A percentile compares a stretch with the other conserved stretches of the same genome.
phyloP scores from a whole-genome alignment of 163 green algal species.

The Volvox carteri region DNA sequence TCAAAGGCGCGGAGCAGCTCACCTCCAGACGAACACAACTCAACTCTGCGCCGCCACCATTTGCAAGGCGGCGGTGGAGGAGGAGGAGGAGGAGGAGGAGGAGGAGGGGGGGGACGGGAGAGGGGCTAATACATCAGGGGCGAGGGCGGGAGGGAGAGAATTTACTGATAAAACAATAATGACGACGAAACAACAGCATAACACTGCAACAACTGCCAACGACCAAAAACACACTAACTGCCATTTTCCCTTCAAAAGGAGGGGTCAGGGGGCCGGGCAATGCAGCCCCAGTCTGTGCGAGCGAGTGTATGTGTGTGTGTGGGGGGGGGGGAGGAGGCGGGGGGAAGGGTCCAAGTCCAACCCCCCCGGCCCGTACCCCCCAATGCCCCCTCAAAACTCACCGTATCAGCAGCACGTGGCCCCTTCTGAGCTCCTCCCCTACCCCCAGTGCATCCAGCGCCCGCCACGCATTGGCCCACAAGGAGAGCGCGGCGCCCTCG shows the following conservation, averaged over 20 bases:
- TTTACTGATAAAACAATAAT: no score
- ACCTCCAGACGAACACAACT: constrained; percentile 47
- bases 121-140: no score
- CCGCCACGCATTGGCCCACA: constrained; percentile 87
- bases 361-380: neutral
- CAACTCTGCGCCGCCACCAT: constrained; percentile 47
- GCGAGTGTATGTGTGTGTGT: no score
- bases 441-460: constrained; percentile 83
- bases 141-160: no score
- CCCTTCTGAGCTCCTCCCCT: constrained; percentile 66
- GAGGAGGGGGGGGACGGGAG: neutral
- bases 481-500: constrained; percentile 77
- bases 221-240: no score
- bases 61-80: no score
- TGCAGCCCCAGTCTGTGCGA: no score
- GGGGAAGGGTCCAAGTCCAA: neutral
- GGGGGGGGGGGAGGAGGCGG: neutral
- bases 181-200: no score
- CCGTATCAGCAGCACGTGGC: constrained; percentile 66
- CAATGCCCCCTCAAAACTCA: neutral
- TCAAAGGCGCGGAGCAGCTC: constrained; percentile 35
- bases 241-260: no score
- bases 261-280: no score
- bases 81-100: neutral
- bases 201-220: no score